phyloP scores from a whole-genome alignment of 768 basidiomycete species.

The Mycena pura region DNA sequence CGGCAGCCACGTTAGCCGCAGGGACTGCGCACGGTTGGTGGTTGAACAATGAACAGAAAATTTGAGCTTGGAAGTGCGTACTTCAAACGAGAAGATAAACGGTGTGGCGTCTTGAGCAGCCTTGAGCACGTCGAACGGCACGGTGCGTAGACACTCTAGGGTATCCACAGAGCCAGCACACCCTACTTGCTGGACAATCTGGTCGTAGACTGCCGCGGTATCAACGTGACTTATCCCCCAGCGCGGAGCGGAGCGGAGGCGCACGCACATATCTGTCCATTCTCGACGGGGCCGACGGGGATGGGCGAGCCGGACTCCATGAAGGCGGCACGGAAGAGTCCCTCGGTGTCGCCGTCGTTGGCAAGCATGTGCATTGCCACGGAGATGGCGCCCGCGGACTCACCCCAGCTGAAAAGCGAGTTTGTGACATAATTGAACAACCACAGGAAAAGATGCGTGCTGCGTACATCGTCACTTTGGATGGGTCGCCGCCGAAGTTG shows the following conservation, averaged over 20 bases:
- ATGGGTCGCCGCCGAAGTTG: conserved; percentile 69
- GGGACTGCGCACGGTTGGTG: conserved; percentile 42
- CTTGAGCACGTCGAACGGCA: conserved; percentile 44
- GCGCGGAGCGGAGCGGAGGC: not conserved
- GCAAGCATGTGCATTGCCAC: conserved; percentile 57
- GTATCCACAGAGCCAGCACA: conserved; percentile 45
- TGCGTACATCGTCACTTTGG: conserved; percentile 64
- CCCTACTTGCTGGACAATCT: conserved; percentile 42
- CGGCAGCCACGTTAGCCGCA: conserved; percentile 51
- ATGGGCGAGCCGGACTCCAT: conserved; percentile 59
- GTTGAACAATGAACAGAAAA: not conserved
- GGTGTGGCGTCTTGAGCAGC: conserved; percentile 49
- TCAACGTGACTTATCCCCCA: not conserved
- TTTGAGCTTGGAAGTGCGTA: conserved; percentile 14
- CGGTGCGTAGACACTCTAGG: conserved; percentile 46
- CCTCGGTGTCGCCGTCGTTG: conserved; percentile 51
- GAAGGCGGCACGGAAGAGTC: conserved; percentile 55
- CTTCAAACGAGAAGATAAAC: conserved; percentile 47
- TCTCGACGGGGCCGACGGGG: conserved; percentile 48
- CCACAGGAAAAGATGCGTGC: not conserved
- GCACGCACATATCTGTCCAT: conserved; percentile 46
- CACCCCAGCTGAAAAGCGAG: conserved; percentile 44
- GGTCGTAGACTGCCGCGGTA: conserved; percentile 43
- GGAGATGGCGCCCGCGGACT: conserved; percentile 60
- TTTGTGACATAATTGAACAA: not conserved